phyloP scores from a whole-genome alignment of 1,284 basidiomycete genomes.

The Leucoagaricus sp. region DNA sequence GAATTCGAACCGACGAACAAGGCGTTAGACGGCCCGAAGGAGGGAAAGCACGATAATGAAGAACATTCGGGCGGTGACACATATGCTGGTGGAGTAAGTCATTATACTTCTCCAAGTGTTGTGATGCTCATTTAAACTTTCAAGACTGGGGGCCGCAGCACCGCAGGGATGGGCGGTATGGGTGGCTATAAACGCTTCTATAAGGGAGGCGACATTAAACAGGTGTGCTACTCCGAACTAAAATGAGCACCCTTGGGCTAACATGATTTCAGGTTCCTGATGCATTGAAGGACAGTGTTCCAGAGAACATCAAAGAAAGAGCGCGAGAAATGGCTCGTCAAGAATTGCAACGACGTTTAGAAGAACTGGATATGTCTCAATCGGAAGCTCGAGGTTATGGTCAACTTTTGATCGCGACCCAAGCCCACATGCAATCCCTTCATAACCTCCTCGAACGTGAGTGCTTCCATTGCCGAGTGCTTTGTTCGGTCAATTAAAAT shows the following conservation, averaged over 20 bases:
- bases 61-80: conserved; percentile 61
- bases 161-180: conserved; percentile 62
- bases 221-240: conserved; percentile 34
- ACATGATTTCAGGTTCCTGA: conserved; percentile 45
- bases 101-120: no score
- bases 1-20: conserved; percentile 48
- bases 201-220: conserved; percentile 64
- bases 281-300: conserved; percentile 55
- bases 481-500: neutral
- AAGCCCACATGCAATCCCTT: conserved; percentile 58
- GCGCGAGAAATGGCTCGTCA: conserved; percentile 66
- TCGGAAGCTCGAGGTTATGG: conserved; percentile 60
- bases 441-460: conserved; percentile 61
- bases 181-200: conserved; percentile 69
- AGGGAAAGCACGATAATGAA: conserved; percentile 47
- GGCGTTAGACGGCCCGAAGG: conserved; percentile 9
- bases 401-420: conserved; percentile 49
- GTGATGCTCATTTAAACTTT: neutral
- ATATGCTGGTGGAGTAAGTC: no score
- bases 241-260: neutral
- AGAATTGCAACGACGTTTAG: conserved; percentile 57
- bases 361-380: conserved; percentile 61
- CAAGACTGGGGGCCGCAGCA: conserved; percentile 67
- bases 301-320: conserved; percentile 59
- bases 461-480: conserved; percentile 21